phyloP scores from a whole-genome alignment of 345 rosid genomes.

The Camelina sativa region DNA sequence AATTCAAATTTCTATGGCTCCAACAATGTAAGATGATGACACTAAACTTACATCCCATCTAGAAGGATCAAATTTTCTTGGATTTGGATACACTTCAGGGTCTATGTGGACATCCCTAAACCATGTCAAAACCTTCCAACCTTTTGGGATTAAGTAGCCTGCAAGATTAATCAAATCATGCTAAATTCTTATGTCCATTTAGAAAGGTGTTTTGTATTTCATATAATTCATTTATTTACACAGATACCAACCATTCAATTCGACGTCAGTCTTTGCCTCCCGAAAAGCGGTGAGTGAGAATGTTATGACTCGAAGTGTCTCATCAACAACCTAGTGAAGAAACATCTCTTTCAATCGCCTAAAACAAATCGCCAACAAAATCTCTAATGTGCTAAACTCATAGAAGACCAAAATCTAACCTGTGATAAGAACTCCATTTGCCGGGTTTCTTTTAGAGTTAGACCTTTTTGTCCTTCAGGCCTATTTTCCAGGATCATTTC shows the following conservation, averaged over 20 bases:
- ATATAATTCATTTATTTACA: neutral
- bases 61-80: slow-evolving; percentile 49
- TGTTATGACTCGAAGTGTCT: slow-evolving; percentile 57
- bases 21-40: neutral
- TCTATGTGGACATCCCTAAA: slow-evolving; percentile 54
- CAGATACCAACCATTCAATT: slow-evolving; percentile 49
- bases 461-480: slow-evolving; percentile 55
- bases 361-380: neutral
- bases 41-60: slow-evolving; percentile 57
- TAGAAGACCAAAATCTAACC: slow-evolving; percentile 12
- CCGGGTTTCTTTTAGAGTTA: slow-evolving; percentile 69
- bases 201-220: neutral
- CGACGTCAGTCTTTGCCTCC: slow-evolving; percentile 54
- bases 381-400: neutral
- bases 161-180: slow-evolving; percentile 1
- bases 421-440: slow-evolving; percentile 62
- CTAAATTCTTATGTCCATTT: neutral
- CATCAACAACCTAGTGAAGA: slow-evolving; percentile 57
- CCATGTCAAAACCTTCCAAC: slow-evolving; percentile 63
- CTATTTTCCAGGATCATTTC: slow-evolving; percentile 57
- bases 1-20: neutral
- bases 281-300: slow-evolving; percentile 54
- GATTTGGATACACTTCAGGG: slow-evolving; percentile 49
- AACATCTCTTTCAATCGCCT: slow-evolving; percentile 1
- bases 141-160: slow-evolving; percentile 61